Evolutionary conservation across 441 rosid genomes (phyloP).

Genomic region (Viola pubescens): DNA sequence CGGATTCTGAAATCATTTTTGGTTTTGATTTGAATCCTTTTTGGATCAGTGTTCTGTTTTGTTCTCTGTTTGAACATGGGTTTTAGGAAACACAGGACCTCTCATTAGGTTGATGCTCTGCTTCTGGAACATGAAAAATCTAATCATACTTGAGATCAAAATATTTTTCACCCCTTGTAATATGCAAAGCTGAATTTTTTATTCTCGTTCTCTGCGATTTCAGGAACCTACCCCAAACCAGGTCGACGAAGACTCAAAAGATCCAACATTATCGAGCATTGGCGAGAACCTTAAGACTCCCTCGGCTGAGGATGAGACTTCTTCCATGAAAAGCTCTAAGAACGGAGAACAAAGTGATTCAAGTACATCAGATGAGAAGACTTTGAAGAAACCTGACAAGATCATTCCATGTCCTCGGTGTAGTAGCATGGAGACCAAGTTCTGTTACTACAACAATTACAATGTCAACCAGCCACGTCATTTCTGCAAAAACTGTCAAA

Average conservation of each 20-base stretch:
- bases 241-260: slow-evolving; percentile 8
- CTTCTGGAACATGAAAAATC: not conserved
- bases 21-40: not conserved
- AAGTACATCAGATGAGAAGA: slow-evolving; percentile 25
- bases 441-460: slow-evolving; percentile 68
- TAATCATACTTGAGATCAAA: too few species aligned
- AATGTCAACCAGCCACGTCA: slow-evolving; percentile 71
- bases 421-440: slow-evolving; percentile 63
- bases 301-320: slow-evolving; percentile 28
- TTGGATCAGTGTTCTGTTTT: not conserved
- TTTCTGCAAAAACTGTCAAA: slow-evolving; percentile 72
- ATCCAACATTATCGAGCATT: slow-evolving; percentile 11
- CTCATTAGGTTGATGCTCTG: not conserved
- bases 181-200: not conserved
- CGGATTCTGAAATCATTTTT: too few species aligned
- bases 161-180: too few species aligned
- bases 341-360: slow-evolving; percentile 41
- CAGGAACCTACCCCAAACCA: slow-evolving; percentile 21
- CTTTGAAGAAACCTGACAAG: slow-evolving; percentile 60
- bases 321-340: slow-evolving; percentile 17
- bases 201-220: not conserved
- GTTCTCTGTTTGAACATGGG: not conserved
- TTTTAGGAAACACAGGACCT: not conserved
- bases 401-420: slow-evolving; percentile 61
- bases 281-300: slow-evolving; percentile 17